These are phyloP conservation scores for Solanum chiquidenum DNA, from an alignment of 257 asterid genomes.

Conservation along the genomic window DNA sequence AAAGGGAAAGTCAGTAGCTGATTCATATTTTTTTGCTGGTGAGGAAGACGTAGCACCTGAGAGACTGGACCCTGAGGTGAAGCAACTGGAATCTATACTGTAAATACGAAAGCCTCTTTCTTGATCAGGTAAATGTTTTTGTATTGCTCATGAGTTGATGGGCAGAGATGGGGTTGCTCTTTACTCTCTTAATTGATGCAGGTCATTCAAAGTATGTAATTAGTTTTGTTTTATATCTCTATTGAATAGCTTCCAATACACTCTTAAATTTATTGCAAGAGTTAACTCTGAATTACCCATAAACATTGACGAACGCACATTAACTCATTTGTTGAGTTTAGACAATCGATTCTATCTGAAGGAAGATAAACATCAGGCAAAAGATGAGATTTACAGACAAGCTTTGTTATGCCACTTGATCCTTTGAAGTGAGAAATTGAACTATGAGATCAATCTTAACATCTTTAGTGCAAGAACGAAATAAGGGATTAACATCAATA, in stretches of 20 bases:
- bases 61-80: constrained; percentile 43
- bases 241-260: neutral
- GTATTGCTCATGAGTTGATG: neutral
- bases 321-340: too few relatives aligned
- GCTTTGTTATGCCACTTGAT: too few relatives aligned
- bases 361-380: too few relatives aligned
- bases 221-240: neutral
- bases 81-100: constrained; percentile 59
- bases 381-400: too few relatives aligned
- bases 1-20: constrained; percentile 79
- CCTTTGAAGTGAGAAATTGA: too few relatives aligned
- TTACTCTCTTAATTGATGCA: neutral
- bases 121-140: neutral
- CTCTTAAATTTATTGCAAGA: neutral
- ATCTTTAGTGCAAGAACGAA: too few relatives aligned
- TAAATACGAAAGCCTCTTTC: constrained; percentile 6
- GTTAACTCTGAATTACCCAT: too few relatives aligned
- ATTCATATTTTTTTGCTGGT: constrained; percentile 41
- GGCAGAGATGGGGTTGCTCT: neutral
- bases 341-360: too few relatives aligned
- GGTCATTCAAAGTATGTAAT: neutral
- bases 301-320: too few relatives aligned
- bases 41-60: constrained; percentile 26
- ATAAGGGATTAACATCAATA: too few relatives aligned
- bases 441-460: too few relatives aligned